phyloP scores from a whole-genome alignment of 371 early-diverging fungal species.

The Mucor piriformis region DNA sequence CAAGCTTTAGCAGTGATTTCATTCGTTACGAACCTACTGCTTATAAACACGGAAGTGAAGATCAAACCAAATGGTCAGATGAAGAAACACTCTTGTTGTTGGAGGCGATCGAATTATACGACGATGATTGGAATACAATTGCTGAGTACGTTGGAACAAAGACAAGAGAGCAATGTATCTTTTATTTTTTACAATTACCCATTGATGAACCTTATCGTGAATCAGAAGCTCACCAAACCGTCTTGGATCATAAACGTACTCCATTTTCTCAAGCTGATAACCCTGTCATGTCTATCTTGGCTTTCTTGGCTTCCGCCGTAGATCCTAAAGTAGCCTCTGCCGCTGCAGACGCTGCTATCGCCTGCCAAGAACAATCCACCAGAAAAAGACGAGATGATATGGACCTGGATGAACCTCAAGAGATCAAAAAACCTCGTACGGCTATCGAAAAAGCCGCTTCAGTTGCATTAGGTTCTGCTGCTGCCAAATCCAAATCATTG shows the following conservation, averaged over 20 bases:
- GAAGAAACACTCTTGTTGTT: constrained; percentile 93
- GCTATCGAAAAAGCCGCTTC: constrained; percentile 64
- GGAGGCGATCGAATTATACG: constrained; percentile 95
- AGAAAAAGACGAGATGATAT: neutral
- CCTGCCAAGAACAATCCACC: constrained; percentile 20
- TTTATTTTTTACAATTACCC: constrained; percentile 94
- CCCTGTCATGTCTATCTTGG: constrained; percentile 94
- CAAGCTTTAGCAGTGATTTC: constrained; percentile 87
- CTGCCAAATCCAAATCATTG: constrained; percentile 68
- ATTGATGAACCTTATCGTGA: constrained; percentile 87
- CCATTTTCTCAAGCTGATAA: constrained; percentile 93
- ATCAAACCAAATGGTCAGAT: constrained; percentile 80
- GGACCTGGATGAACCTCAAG: constrained; percentile 27
- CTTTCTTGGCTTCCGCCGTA: constrained; percentile 92
- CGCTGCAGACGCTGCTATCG: constrained; percentile 61
- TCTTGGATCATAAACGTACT: constrained; percentile 63
- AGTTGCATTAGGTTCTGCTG: constrained; percentile 69
- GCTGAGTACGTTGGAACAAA: constrained; percentile 90
- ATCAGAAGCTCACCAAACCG: constrained; percentile 16
- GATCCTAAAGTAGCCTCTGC: constrained; percentile 90
- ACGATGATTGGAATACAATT: constrained; percentile 96
- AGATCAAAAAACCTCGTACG: constrained; percentile 42
- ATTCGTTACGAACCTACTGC: constrained; percentile 63
- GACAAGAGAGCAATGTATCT: constrained; percentile 92
- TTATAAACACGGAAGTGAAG: constrained; percentile 57